phyloP scores from a whole-genome alignment of 75 land plant species.

The Picea glauca region DNA sequence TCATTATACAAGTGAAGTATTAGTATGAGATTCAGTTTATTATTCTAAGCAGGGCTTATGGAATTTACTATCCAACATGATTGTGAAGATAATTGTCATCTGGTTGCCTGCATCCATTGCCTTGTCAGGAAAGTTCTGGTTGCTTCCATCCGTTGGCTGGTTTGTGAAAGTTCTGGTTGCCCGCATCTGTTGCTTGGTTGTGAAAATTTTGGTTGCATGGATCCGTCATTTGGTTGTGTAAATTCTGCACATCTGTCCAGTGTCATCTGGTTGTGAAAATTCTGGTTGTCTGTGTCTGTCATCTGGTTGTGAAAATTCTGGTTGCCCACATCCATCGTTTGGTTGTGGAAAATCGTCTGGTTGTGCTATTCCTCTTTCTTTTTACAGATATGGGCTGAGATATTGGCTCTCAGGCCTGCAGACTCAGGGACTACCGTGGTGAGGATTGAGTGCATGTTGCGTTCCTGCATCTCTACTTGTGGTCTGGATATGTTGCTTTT shows the following conservation, averaged over 20 bases:
- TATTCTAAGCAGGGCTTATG: background rate
- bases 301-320: no score
- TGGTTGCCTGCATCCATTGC: background rate
- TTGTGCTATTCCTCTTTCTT: no score
- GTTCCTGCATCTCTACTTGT: background rate
- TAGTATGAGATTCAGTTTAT: background rate
- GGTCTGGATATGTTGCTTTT: background rate
- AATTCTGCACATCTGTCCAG: background rate
- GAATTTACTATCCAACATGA: background rate
- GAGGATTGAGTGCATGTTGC: background rate
- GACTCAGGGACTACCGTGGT: background rate
- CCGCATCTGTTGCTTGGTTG: background rate
- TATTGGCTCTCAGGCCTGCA: no score
- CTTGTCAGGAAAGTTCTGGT: no score
- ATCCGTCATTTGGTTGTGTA: background rate
- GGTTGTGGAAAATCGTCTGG: no score
- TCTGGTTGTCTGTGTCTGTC: no score
- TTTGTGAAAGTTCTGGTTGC: background rate
- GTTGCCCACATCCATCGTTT: no score
- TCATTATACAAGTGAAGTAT: background rate
- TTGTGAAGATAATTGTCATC: background rate
- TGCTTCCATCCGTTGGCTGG: no score
- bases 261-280: no score
- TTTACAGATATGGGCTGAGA: no score
- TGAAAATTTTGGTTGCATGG: background rate